Evolutionary conservation across 208 protist genomes (phyloP).

Genomic region (Wallacemonas rigidus): DNA sequence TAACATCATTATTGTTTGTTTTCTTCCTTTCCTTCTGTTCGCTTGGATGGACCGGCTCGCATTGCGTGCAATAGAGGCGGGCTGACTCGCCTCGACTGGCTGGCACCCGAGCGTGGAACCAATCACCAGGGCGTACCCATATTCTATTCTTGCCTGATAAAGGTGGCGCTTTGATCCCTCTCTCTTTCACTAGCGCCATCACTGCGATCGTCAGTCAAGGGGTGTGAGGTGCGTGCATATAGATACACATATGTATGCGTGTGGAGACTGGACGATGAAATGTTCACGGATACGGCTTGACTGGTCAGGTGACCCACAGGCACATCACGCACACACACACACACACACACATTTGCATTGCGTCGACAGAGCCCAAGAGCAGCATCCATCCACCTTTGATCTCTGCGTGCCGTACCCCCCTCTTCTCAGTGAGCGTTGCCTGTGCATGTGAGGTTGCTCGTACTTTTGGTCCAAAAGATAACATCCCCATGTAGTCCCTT

Average conservation of each 20-base stretch:
- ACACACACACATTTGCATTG: background rate
- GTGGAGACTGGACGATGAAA: background rate
- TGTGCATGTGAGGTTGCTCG: constrained; percentile 7
- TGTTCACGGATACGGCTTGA: background rate
- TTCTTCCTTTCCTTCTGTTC: constrained; percentile 9
- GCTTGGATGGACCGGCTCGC: background rate
- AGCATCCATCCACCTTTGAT: background rate
- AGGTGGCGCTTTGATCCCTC: no score
- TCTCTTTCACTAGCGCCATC: no score
- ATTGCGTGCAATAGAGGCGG: background rate
- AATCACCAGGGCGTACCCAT: no score
- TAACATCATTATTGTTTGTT: constrained; percentile 12
- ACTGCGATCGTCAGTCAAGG: no score
- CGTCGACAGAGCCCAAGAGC: background rate
- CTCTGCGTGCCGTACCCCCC: background rate
- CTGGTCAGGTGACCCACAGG: background rate
- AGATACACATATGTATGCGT: background rate
- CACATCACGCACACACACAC: background rate
- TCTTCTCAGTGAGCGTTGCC: background rate
- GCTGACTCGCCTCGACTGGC: background rate
- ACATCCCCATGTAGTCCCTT: background rate
- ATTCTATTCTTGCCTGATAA: no score
- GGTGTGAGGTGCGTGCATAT: no score
- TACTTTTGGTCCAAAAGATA: constrained; percentile 9
- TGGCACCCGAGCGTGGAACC: no score